Evolutionary conservation across 768 basidiomycete species (phyloP).

Genomic region (Lactifluus piperatus): DNA sequence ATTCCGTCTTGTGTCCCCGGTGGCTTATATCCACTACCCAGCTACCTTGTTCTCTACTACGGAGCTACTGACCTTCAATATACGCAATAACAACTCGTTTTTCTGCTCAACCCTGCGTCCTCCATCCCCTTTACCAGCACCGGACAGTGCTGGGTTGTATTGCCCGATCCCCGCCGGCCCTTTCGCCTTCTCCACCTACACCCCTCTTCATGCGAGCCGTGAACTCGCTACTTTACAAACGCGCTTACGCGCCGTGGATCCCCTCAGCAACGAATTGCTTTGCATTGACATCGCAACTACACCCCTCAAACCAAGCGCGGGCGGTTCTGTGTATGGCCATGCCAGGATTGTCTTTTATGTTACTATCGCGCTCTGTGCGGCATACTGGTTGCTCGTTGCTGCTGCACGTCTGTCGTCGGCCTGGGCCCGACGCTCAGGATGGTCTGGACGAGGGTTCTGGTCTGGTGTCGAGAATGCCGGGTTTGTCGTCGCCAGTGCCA

Average conservation of each 20-base stretch:
- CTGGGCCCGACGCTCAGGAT: conserved; percentile 62
- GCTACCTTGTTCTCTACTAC: conserved; percentile 86
- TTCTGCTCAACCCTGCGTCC: conserved; percentile 77
- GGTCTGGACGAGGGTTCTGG: conserved; percentile 56
- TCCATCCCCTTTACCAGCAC: conserved; percentile 54
- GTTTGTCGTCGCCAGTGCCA: conserved; percentile 84
- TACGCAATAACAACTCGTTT: conserved; percentile 61
- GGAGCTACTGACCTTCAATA: conserved; percentile 66
- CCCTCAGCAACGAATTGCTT: conserved; percentile 69
- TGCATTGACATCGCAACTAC: conserved; percentile 77
- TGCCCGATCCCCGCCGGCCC: conserved; percentile 77
- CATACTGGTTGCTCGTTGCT: conserved; percentile 79
- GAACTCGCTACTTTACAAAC: conserved; percentile 80
- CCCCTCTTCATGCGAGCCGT: conserved; percentile 56
- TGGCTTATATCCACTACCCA: conserved; percentile 25
- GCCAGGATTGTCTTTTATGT: conserved; percentile 65
- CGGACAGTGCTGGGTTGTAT: conserved; percentile 33
- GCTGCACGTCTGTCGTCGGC: conserved; percentile 75
- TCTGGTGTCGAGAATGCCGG: conserved; percentile 72
- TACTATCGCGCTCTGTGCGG: conserved; percentile 62
- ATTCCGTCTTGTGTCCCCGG: conserved; percentile 1
- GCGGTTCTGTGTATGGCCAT: conserved; percentile 52
- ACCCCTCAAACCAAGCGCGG: conserved; percentile 53
- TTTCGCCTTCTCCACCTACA: conserved; percentile 71
- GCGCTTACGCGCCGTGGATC: conserved; percentile 81